A percentile compares a stretch with the other conserved stretches of the same genome.
phyloP scores from a whole-genome alignment of 2,329 filamentous ascomycete species.

The Fusarium decemcellulare region DNA sequence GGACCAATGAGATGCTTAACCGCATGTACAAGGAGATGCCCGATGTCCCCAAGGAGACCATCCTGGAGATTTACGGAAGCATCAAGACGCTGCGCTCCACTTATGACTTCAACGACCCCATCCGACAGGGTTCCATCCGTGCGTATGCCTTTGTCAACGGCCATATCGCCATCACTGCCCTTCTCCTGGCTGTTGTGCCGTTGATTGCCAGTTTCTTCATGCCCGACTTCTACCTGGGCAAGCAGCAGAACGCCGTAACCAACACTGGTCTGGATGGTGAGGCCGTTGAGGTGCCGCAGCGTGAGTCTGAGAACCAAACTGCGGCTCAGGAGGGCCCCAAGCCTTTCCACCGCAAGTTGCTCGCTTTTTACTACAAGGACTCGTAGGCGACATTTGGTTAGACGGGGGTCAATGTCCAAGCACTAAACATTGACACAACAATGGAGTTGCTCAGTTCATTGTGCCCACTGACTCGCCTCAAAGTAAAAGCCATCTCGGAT shows the following conservation, averaged over 20 bases:
- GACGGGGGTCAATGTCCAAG: no score
- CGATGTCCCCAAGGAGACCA: constrained; percentile 37
- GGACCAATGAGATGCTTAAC: constrained; percentile 56
- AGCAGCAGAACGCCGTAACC: constrained; percentile 53
- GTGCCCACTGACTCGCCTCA: no score
- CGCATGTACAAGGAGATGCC: constrained; percentile 52
- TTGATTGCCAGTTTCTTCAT: constrained; percentile 56
- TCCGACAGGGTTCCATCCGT: constrained; percentile 55
- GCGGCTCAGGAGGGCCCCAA: constrained; percentile 5
- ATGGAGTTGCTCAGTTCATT: no score
- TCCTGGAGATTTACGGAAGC: constrained; percentile 51
- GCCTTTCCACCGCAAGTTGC: constrained; percentile 15
- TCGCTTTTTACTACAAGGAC: constrained; percentile 24
- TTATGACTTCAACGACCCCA: constrained; percentile 51
- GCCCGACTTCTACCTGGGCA: constrained; percentile 57
- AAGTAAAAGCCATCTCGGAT: no score
- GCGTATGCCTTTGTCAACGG: constrained; percentile 54
- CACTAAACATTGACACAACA: no score
- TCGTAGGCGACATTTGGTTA: no score
- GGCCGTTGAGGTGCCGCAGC: constrained; percentile 41
- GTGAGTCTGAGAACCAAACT: background rate
- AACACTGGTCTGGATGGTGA: constrained; percentile 52
- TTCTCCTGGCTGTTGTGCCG: constrained; percentile 50
- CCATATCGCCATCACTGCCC: constrained; percentile 51
- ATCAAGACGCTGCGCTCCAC: constrained; percentile 51